phyloP scores from a whole-genome alignment of 352 stramenopile species.

The Pythium folliculosum region DNA sequence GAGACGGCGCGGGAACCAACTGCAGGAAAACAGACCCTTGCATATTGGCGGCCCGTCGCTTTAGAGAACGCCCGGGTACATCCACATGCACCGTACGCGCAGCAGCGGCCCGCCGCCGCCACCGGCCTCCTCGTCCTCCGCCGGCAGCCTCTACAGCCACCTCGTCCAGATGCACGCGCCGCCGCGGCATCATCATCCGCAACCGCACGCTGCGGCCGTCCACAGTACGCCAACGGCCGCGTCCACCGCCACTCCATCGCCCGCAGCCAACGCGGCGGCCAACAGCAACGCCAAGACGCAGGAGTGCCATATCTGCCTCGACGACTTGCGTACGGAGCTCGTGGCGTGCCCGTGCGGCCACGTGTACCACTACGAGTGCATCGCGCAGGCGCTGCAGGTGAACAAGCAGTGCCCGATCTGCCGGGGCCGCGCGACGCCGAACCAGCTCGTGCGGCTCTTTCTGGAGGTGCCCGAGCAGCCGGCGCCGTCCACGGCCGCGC shows the following conservation, averaged over 20 bases:
- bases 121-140: background rate
- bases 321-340: constrained; percentile 68
- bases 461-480: constrained; percentile 48
- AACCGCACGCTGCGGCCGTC: too few species aligned
- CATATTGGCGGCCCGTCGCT: background rate
- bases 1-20: background rate
- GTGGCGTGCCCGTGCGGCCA: constrained; percentile 66
- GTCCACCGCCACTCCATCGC: constrained; percentile 4
- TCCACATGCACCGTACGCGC: constrained; percentile 26
- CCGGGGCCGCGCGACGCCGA: constrained; percentile 40
- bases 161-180: background rate
- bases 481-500: constrained; percentile 1
- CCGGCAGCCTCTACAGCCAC: background rate
- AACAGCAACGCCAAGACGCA: constrained; percentile 35
- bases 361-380: constrained; percentile 71
- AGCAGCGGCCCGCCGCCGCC: constrained; percentile 14
- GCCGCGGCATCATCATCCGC: background rate
- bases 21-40: background rate
- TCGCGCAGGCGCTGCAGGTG: constrained; percentile 72
- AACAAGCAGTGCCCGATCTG: constrained; percentile 78
- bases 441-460: constrained; percentile 65
- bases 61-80: background rate
- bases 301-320: constrained; percentile 84
- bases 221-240: background rate
- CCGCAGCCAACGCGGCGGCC: background rate